These are phyloP conservation scores for Fraxinus nigra DNA, from an alignment of 305 asterid species.

Conservation along the genomic window DNA sequence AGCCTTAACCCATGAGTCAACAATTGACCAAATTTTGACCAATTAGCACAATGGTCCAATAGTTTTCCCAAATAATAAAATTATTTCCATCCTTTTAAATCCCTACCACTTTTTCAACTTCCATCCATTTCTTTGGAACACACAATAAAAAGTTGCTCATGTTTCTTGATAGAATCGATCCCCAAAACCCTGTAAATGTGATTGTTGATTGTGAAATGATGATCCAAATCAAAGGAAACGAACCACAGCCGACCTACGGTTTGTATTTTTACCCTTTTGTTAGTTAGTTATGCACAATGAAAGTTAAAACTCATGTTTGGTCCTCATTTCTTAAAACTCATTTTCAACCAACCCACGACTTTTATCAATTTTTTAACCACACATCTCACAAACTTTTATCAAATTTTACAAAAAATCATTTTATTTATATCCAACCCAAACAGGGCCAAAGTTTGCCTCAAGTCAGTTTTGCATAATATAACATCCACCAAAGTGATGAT, in stretches of 20 bases:
- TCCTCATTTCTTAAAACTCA: background rate
- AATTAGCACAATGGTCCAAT: background rate
- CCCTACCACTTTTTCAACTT: background rate
- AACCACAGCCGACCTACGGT: background rate
- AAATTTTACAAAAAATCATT: background rate
- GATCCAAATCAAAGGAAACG: background rate
- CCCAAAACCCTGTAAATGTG: background rate
- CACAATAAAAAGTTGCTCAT: background rate
- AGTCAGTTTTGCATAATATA: slow-evolving; percentile 5
- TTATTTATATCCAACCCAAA: background rate
- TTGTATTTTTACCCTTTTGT: background rate
- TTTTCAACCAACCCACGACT: background rate
- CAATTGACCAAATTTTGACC: background rate
- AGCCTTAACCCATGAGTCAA: background rate
- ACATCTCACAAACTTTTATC: background rate
- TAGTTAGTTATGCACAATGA: background rate
- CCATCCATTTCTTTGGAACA: background rate
- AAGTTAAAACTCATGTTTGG: background rate
- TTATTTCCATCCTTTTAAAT: background rate
- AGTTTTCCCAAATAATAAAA: background rate
- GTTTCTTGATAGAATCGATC: background rate
- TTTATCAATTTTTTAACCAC: background rate
- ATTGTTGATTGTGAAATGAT: background rate
- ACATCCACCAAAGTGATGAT: background rate
- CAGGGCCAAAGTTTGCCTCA: background rate